Evolutionary conservation across 805 yeast genomes (phyloP), one percentile per base, ranked within the genome.

Genomic region (Vanderwaltozyma tropicalis): DNA sequence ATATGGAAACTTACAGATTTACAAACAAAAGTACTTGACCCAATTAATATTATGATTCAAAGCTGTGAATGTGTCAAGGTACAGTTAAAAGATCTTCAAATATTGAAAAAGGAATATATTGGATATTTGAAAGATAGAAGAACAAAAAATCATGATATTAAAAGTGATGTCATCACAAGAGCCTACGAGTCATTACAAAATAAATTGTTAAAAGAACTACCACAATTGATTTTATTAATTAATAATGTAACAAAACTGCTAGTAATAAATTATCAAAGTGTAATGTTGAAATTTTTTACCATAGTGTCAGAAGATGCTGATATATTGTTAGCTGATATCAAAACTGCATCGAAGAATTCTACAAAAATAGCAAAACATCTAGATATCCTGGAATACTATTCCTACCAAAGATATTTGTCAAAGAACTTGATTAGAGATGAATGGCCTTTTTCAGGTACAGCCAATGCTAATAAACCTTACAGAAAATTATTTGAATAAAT

Each of bases 51-150:
- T 19, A 33, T 55, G 1, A 28, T 58, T 15, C 50, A 52, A 11
- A 38, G 41, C 14, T 61, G 62, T 38, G 40, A 49, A 1, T 32
- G 41, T 6, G 56, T 59, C 0, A 49, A 46, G 34, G 27, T 37
- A 2, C 50, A 48, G 19, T 44, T 64, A 15, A 55, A 53, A 41
- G 63, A 55, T 38, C 55, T 62, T 17, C 52, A 53, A 22, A 37
- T 48, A 1, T 43, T 59, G 31, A 60, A 61, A 42, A 58, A 52
- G 16, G 66, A 65, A 14, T 65, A 62, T 38, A 41, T 61, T 32
- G 31, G 45, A 6, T 55, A 44, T 37, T 43, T 56, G 21, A 41
- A 47, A 35, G 49, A 50, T 31, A 50, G 49, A 35, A 43, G 22
- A 7, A 42, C 45, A 1, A 45, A 48, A 7, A 40, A 37, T 1